phyloP scores from a whole-genome alignment of 441 rosid genomes.

The Capsella rubella region DNA sequence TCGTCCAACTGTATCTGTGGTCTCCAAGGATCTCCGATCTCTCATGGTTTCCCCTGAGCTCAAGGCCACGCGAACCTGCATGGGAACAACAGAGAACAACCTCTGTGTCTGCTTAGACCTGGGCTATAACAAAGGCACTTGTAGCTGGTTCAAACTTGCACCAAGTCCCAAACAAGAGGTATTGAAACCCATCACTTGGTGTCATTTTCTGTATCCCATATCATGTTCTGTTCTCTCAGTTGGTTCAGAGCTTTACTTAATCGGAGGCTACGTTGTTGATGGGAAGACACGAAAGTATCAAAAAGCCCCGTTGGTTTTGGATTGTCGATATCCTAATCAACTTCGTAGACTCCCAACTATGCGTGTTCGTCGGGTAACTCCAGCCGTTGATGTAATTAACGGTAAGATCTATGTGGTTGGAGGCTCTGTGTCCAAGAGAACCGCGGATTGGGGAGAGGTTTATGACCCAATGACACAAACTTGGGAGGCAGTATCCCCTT shows the following conservation, averaged over 20 bases:
- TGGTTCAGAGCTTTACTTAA: not conserved
- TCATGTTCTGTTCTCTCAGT: not conserved
- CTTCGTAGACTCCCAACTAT: too few species aligned
- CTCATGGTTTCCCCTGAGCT: not conserved
- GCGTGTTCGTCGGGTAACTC: too few species aligned
- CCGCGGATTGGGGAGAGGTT: not conserved
- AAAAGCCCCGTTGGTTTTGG: too few species aligned
- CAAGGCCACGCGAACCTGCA: not conserved
- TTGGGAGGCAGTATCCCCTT: not conserved
- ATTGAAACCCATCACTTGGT: not conserved
- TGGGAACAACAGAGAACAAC: not conserved
- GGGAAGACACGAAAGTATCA: too few species aligned
- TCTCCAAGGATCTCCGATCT: not conserved
- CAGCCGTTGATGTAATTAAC: not conserved
- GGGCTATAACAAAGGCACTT: too few species aligned
- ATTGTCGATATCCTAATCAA: too few species aligned
- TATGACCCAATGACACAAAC: not conserved
- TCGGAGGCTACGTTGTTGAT: not conserved
- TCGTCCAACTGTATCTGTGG: not conserved
- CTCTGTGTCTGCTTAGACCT: not conserved
- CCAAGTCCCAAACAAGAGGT: not conserved
- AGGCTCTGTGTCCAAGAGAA: not conserved
- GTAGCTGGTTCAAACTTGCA: not conserved
- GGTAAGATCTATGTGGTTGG: slow-evolving; percentile 7
- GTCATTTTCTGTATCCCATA: too few species aligned